Percentiles rank a stretch among this genome's conserved stretches.
Evolutionary conservation across 768 basidiomycete genomes (phyloP).

Genomic region (Russula vinacea): DNA sequence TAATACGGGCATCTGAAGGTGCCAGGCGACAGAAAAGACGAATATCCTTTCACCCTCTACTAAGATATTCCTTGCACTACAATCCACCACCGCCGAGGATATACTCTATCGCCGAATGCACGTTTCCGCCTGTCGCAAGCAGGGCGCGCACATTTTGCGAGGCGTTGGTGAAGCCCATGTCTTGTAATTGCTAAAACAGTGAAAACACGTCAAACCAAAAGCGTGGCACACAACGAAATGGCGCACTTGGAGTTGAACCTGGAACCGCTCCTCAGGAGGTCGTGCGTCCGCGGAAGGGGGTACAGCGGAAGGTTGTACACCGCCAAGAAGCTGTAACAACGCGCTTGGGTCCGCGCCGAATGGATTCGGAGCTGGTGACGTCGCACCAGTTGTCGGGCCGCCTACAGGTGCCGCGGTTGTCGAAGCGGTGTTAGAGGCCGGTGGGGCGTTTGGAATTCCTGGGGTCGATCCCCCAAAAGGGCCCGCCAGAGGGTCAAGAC

Average conservation of each 20-base stretch:
- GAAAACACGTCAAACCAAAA: background rate
- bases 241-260: slow-evolving; percentile 75
- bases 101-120: slow-evolving; percentile 89
- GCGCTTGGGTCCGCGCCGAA: slow-evolving; percentile 43
- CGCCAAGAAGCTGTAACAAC: slow-evolving; percentile 42
- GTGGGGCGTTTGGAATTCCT: slow-evolving; percentile 46
- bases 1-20: slow-evolving; percentile 11
- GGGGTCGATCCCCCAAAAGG: slow-evolving; percentile 37
- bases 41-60: background rate
- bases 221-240: background rate
- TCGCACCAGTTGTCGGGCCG: slow-evolving; percentile 33
- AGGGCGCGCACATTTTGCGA: slow-evolving; percentile 87
- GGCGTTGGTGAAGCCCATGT: slow-evolving; percentile 93
- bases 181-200: slow-evolving; percentile 71
- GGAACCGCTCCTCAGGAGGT: slow-evolving; percentile 89
- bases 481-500: slow-evolving; percentile 34
- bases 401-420: slow-evolving; percentile 26
- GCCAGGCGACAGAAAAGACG: background rate
- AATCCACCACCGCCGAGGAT: slow-evolving; percentile 79
- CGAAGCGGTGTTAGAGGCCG: slow-evolving; percentile 30
- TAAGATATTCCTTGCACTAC: slow-evolving; percentile 34
- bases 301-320: slow-evolving; percentile 34
- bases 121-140: slow-evolving; percentile 88
- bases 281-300: slow-evolving; percentile 63
- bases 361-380: slow-evolving; percentile 21